Evolutionary conservation across 495 filamentous ascomycete genomes (phyloP).

Genomic region (Hypoxylon cercidicola): DNA sequence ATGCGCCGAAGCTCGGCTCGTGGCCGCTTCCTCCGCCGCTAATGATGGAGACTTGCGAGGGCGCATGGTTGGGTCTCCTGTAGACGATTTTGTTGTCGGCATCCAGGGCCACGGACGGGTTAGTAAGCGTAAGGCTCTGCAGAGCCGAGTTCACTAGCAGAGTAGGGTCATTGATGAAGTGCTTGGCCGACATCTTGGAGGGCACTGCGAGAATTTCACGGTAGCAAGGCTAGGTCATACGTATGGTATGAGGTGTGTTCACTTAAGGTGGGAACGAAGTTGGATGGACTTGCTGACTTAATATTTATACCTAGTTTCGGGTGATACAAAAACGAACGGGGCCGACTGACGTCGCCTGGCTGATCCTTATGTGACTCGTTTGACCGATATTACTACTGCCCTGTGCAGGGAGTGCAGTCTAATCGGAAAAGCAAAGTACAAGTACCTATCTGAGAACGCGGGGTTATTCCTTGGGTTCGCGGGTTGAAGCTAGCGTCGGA

Average conservation of each 20-base stretch:
- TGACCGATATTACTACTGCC: background rate
- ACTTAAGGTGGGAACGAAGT: no score
- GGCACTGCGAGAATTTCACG: constrained; percentile 16
- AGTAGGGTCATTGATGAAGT: constrained; percentile 90
- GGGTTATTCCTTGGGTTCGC: constrained; percentile 30
- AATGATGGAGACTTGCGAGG: constrained; percentile 77
- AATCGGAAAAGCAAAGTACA: constrained; percentile 13
- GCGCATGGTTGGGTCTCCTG: constrained; percentile 64
- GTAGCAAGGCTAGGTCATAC: constrained; percentile 9
- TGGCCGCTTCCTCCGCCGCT: constrained; percentile 94
- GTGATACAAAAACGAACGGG: no score
- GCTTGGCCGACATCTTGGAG: constrained; percentile 71
- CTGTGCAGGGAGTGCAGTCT: background rate
- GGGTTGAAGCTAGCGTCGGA: constrained; percentile 15
- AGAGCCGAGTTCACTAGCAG: constrained; percentile 83
- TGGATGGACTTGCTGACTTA: no score
- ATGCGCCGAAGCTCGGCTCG: constrained; percentile 85
- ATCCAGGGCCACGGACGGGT: constrained; percentile 87
- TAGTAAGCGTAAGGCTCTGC: constrained; percentile 79
- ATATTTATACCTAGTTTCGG: no score
- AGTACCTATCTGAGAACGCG: constrained; percentile 15
- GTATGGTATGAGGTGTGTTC: background rate
- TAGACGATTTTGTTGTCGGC: constrained; percentile 86
- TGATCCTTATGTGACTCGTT: background rate
- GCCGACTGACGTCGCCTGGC: no score